phyloP scores from a whole-genome alignment of 352 stramenopile species.

The Pythium insidiosum region DNA sequence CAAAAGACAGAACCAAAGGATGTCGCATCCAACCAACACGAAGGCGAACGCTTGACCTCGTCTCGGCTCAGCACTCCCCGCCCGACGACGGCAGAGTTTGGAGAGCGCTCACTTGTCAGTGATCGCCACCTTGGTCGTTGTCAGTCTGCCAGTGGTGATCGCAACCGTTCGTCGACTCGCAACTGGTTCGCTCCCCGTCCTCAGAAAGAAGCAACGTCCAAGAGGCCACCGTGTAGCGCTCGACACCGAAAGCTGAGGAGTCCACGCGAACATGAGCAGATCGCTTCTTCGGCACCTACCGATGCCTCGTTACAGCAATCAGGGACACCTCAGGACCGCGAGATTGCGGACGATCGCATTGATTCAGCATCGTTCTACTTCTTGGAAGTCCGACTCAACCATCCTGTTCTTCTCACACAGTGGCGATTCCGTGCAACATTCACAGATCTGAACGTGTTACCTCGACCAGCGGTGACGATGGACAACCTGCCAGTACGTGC shows the following conservation, averaged over 20 bases:
- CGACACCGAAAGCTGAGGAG: not conserved
- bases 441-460: slow-evolving; percentile 24
- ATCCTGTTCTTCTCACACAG: slow-evolving; percentile 21
- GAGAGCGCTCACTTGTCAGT: too few relatives aligned
- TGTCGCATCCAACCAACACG: too few relatives aligned
- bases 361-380: slow-evolving; percentile 41
- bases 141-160: too few relatives aligned
- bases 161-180: not conserved
- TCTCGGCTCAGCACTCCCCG: too few relatives aligned
- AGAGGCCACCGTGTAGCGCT: not conserved
- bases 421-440: slow-evolving; percentile 45
- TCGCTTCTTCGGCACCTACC: too few relatives aligned
- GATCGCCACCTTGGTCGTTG: too few relatives aligned
- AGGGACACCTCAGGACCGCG: too few relatives aligned
- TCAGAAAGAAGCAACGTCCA: not conserved
- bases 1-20: too few relatives aligned
- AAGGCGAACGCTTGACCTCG: too few relatives aligned
- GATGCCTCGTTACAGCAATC: too few relatives aligned
- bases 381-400: slow-evolving; percentile 37
- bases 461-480: slow-evolving; percentile 21
- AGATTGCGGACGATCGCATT: slow-evolving; percentile 3
- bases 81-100: too few relatives aligned
- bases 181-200: slow-evolving; percentile 8
- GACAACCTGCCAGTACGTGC: slow-evolving; percentile 27
- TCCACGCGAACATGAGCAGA: too few relatives aligned